Base-by-base conservation (phyloP, 73 alveolate genomes). In the Tetrahymena thermophila region DNA sequence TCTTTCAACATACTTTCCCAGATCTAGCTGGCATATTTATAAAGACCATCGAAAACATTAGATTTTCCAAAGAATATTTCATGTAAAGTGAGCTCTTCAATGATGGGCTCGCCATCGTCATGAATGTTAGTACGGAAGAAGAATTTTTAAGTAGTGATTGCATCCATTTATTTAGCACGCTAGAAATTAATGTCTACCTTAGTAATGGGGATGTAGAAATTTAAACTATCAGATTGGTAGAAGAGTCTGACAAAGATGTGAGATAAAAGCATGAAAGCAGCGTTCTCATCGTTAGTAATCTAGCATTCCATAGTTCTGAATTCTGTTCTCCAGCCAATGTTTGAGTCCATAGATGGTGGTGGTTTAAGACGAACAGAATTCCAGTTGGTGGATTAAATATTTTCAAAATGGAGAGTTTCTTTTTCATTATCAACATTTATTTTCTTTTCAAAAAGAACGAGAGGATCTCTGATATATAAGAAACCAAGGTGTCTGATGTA, bases 291-390 rank as follows among this genome's bases (percentile, higher is more conserved):
- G n/a, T 99, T 99, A 21, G 99, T 98, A 37, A 99, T 89, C 95
- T 99, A 98, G 34, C 99, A 96, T 96, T 99, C 99, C 98, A 98
- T 96, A 15, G 99, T 97, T 42, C 99, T 96, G 94, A 99, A 97
- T 97, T 99, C 99, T 0, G 98, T 98, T 97, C 99, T 98, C 99
- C 99, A 99, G 28, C 99, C 99, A 34, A 98, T 98, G 93, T 98
- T 97, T 5, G 98, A 58, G 89, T 98, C 98, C 35, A 94, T 37
- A 6, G 99, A 96, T 21, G 99, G 99, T 0, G 99, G 99, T 14
- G 99, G 99, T 98, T 99, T 99, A 96, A 99, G 99, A 94, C 99
- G 98, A 58, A 99, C 97, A 16, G 99, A 97, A 97, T 98, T 98
- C 99, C 99, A 99, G 97, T 99, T 99, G 19, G 99, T 97, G 15